Base-by-base conservation (phyloP, 352 stramenopile species). In the Nothophytophthora sp. region DNA sequence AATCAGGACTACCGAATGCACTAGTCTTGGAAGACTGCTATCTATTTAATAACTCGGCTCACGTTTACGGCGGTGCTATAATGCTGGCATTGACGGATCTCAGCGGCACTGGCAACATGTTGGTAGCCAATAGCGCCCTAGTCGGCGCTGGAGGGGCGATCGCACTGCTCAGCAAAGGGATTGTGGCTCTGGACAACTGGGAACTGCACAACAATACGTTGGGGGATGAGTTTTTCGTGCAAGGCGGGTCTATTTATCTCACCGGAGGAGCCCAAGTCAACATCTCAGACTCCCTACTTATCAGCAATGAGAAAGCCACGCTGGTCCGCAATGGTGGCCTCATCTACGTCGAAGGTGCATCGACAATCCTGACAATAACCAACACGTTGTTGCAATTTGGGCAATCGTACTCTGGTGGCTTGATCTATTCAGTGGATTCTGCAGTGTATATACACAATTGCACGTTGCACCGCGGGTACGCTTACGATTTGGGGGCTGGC, bases 401-500 rank as follows among this genome's bases (percentile, higher is more conserved):
- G 0, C 64, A 74, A 43, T 63, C 73, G 19, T 64, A 49, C 27
- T 74, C 57, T 0, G 81, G 81, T 8, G 78, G 76, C 0, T 50
- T 65, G 4, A 68, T 91, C 24, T 89, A 80, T 50, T 65, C 65
- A 0, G 23, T 50, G 11, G 52, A 68, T 27, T 58, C 66, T 0
- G 29, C 20, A 0, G 16, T 88, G 0, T 43, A 30, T 12, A 30
- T 89, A 0, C 38, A 37, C 16, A 66, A 81, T 15, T 72, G 61
- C 7, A 75, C 51, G 0, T n/a, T 91, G 15, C 30, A 61, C 2
- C 57, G 62, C 11, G 60, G 64, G 0, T 63, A 65, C 28, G 61
- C 62, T 1, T 67, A 62, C 28, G 67, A 88, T 12, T 91, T 88
- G 63, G 81, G 77, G 6, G 76, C 66, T 8, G 67, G 58, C 10